A percentile compares a stretch with the other conserved stretches of the same genome.
phyloP scores from a whole-genome alignment of 2,329 filamentous ascomycete genomes.

The Botrytis sinoallii region DNA sequence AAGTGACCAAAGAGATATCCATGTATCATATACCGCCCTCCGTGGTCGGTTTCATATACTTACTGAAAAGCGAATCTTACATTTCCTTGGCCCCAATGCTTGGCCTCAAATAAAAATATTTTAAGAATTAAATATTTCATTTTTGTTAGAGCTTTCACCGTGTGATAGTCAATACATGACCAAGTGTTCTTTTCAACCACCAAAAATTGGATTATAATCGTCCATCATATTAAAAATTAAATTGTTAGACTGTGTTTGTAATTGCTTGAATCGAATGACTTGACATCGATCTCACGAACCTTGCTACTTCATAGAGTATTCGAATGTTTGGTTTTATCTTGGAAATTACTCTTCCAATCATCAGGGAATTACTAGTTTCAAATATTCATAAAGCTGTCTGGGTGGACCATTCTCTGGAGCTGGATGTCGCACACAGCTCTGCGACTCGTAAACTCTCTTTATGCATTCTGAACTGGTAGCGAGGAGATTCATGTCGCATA shows the following conservation, averaged over 20 bases:
- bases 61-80: slow-evolving; percentile 11
- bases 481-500: background rate
- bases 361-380: background rate
- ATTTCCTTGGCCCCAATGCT: background rate
- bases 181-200: background rate
- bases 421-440: background rate
- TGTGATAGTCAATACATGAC: background rate
- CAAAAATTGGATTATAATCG: background rate
- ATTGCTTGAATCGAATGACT: background rate
- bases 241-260: background rate
- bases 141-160: background rate
- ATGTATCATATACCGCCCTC: slow-evolving; percentile 16
- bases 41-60: slow-evolving; percentile 15
- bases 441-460: background rate
- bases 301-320: background rate
- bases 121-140: background rate
- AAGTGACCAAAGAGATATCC: background rate
- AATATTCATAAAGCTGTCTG: background rate
- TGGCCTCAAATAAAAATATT: background rate
- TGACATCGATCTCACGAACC: background rate
- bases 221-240: background rate
- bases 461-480: background rate
- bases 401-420: background rate
- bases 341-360: background rate
- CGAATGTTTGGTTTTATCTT: background rate